Percentiles rank a stretch among this genome's conserved stretches.
These are phyloP conservation scores for Gentiana macrophylla DNA, from an alignment of 257 asterid species.

Conservation along the genomic window DNA sequence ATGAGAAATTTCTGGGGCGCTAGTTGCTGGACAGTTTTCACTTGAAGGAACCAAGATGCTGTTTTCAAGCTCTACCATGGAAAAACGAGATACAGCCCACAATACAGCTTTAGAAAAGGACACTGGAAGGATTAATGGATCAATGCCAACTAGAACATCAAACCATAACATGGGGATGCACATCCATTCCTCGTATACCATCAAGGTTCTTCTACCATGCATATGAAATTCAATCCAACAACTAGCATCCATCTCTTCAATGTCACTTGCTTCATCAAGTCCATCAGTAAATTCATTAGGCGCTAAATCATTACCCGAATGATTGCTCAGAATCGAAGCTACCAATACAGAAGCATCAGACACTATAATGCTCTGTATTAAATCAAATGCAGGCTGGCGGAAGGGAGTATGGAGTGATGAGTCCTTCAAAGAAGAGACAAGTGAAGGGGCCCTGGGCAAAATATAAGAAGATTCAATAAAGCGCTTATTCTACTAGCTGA, in stretches of 20 bases:
- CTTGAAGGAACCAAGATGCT: slow-evolving; percentile 43
- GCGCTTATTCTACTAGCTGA: neutral
- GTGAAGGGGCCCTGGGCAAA: slow-evolving; percentile 76
- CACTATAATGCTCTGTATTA: slow-evolving; percentile 62
- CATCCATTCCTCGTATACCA: slow-evolving; percentile 75
- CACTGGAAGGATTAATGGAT: slow-evolving; percentile 60
- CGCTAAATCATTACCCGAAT: slow-evolving; percentile 42
- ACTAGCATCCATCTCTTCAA: slow-evolving; percentile 43
- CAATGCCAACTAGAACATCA: slow-evolving; percentile 81
- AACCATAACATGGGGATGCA: slow-evolving; percentile 97
- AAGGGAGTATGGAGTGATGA: slow-evolving; percentile 68
- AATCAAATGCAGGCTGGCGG: slow-evolving; percentile 93
- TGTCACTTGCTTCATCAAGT: slow-evolving; percentile 37
- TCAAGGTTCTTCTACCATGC: slow-evolving; percentile 59
- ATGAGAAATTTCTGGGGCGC: slow-evolving; percentile 66
- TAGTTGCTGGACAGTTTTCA: slow-evolving; percentile 52
- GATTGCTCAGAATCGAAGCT: slow-evolving; percentile 44
- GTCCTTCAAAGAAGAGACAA: slow-evolving; percentile 77
- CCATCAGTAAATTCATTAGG: slow-evolving; percentile 25
- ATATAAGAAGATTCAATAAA: neutral
- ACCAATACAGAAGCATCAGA: slow-evolving; percentile 89
- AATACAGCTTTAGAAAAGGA: slow-evolving; percentile 81
- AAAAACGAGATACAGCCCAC: slow-evolving; percentile 83
- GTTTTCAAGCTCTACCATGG: slow-evolving; percentile 55
- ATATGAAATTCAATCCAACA: slow-evolving; percentile 72